A percentile compares a stretch with the other conserved stretches of the same genome.
These are phyloP conservation scores for Stephanodiscus triporus DNA, from an alignment of 108 stramenopile genomes.

Conservation along the genomic window DNA sequence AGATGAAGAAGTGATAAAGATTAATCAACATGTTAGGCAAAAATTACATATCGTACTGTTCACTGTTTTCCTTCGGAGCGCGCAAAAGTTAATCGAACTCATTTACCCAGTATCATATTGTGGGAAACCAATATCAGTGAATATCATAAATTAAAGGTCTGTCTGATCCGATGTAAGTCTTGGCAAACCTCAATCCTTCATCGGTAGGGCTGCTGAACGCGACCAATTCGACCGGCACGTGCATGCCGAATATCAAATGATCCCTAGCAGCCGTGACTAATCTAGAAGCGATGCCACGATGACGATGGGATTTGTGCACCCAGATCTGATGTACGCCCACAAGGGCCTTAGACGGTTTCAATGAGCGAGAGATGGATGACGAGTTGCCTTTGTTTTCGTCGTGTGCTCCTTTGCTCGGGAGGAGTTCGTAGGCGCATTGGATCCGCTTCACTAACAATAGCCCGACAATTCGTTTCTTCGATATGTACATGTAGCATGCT, in stretches of 20 bases:
- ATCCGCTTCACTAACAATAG: conserved; percentile 57
- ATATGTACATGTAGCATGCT: conserved; percentile 66
- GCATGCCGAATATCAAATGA: conserved; percentile 69
- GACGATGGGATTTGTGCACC: conserved; percentile 63
- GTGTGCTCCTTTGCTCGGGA: conserved; percentile 3
- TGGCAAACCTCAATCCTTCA: conserved; percentile 71
- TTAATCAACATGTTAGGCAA: no score
- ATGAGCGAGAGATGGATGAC: conserved; percentile 37
- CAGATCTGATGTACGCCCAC: conserved; percentile 80
- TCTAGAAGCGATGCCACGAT: conserved; percentile 71
- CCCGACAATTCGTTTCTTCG: conserved; percentile 68
- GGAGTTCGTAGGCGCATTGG: conserved; percentile 55
- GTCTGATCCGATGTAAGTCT: conserved; percentile 48
- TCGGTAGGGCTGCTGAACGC: conserved; percentile 88
- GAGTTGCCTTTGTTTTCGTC: background rate
- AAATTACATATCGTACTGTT: no score
- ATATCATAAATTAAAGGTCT: conserved; percentile 51
- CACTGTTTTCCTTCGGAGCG: no score
- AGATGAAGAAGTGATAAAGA: no score
- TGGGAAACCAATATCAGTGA: no score
- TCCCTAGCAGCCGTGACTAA: conserved; percentile 66
- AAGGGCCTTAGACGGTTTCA: conserved; percentile 52
- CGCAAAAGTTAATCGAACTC: no score
- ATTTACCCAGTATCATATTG: no score
- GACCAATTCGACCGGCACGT: conserved; percentile 47